A percentile compares a stretch with the other conserved stretches of the same genome.
Evolutionary conservation across 768 basidiomycete genomes (phyloP).

Genomic region (Mycena rebaudengoi): DNA sequence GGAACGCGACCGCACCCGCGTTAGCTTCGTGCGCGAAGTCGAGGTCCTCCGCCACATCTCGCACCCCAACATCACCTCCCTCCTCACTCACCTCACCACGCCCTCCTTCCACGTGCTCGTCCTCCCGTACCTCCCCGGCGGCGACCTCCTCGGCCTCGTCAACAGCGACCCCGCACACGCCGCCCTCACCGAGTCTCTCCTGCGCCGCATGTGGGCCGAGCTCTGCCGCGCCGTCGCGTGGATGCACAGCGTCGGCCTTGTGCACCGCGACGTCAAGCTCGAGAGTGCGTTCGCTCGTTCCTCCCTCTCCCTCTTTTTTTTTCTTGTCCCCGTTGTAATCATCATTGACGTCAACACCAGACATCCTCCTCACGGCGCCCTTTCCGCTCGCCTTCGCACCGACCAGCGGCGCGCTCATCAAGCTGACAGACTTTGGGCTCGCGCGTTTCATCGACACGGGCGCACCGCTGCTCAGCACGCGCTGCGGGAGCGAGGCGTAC

Average conservation of each 20-base stretch:
- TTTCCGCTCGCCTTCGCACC: conserved; percentile 46
- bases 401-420: conserved; percentile 68
- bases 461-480: conserved; percentile 70
- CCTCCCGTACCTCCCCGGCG: conserved; percentile 78
- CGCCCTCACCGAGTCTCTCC: conserved; percentile 41
- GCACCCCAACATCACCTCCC: conserved; percentile 81
- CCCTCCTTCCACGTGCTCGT: conserved; percentile 80
- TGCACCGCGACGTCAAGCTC: conserved; percentile 93
- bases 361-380: conserved; percentile 76
- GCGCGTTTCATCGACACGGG: conserved; percentile 80
- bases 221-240: conserved; percentile 82
- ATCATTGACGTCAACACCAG: too few species aligned
- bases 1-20: conserved; percentile 75
- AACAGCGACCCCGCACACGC: conserved; percentile 61
- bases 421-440: conserved; percentile 91
- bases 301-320: background rate
- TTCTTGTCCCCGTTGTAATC: too few species aligned
- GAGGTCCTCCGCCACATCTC: conserved; percentile 87
- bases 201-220: conserved; percentile 79
- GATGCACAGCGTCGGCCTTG: conserved; percentile 87
- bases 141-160: conserved; percentile 83
- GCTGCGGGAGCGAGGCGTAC: conserved; percentile 90
- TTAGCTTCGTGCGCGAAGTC: conserved; percentile 84
- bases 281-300: conserved; percentile 57
- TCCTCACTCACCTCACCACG: conserved; percentile 76